Evolutionary conservation across 73 alveolate species (phyloP), one percentile per base, ranked within the genome.

Genomic region (Stentor coeruleus): DNA sequence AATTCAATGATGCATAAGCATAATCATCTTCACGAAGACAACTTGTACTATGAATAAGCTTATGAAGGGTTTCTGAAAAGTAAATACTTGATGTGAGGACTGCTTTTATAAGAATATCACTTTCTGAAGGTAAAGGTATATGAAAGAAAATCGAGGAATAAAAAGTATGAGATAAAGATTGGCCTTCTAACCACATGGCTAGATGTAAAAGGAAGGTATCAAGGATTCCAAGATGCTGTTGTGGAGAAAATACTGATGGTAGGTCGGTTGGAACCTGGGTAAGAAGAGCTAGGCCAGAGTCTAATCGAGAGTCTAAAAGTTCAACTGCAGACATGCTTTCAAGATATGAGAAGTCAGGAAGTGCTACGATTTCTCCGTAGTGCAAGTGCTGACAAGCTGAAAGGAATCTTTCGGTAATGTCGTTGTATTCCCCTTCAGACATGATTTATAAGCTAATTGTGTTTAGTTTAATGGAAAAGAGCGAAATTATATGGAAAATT

Each of bases 321-420:
- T 66, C 79, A 14, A 66, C 79, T 20, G 79, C 79, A 26, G 79
- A 66, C 79, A 66, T 66, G 41, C 79, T 66, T 66, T 66, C 79
- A 26, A 20, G 37, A 33, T 66, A 66, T 28, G 79, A 66, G 79
- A 66, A 66, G 49, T 20, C 79, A 26, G 79, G 79, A 1, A 31
- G 2, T 0, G 79, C 79, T 26, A 66, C 37, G 37, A 66, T 31
- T 31, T 66, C 40, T 14, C 42, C 14, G 79, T 66, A 66, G 20
- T 66, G n/a, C 37, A 66, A 33, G 39, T 66, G 79, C 28, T 49
- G 66, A 49, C 66, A 49, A 11, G 66, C 6, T 49, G 6, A 6
- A 49, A 49, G 20, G 66, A 49, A 49, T 20, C 20, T 49, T 49
- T 49, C 66, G 66, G 66, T 49, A 6, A 49, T 20, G 66, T 49